Conservation (phyloP, 176 grass and related monocot genomes). For the Cocos nucifera region DNA sequence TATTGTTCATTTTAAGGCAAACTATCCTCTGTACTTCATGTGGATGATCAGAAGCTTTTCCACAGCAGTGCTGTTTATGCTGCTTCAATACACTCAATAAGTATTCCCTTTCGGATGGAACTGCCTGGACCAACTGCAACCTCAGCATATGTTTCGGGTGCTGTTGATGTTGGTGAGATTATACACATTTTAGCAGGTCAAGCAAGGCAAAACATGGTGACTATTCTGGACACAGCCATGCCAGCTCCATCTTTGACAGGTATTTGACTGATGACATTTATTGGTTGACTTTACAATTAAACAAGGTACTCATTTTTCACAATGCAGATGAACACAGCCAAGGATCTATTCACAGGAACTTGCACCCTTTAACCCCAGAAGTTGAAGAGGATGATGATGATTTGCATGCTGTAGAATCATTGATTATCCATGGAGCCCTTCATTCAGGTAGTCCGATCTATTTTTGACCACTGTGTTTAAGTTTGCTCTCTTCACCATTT, state of each 20-base stretch:
- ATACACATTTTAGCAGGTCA: conserved; percentile 56
- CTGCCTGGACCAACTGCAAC: conserved; percentile 27
- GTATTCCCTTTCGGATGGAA: conserved; percentile 46
- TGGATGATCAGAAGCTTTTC: conserved; percentile 70
- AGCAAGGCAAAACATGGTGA: conserved; percentile 71
- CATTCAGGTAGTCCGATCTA: conserved; percentile 42
- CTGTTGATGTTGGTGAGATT: conserved; percentile 62
- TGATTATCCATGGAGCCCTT: conserved; percentile 65
- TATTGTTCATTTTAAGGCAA: conserved; percentile 34
- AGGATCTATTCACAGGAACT: conserved; percentile 41
- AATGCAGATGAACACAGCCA: conserved; percentile 34
- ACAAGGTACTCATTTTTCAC: conserved; percentile 13
- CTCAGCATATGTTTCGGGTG: conserved; percentile 34
- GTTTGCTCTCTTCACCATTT: conserved; percentile 7
- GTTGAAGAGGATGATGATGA: conserved; percentile 58
- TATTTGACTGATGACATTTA: conserved; percentile 4
- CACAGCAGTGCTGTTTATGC: conserved; percentile 77
- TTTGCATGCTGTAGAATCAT: conserved; percentile 51
- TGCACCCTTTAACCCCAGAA: conserved; percentile 57
- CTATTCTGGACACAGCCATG: conserved; percentile 70
- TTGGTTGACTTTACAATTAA: background rate
- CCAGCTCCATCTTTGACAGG: conserved; percentile 69
- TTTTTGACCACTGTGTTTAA: conserved; percentile 8
- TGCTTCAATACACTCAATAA: conserved; percentile 69
- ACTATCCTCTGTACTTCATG: conserved; percentile 39